Conservation (phyloP, 495 filamentous ascomycete species). For the Penicillium ucsense region DNA sequence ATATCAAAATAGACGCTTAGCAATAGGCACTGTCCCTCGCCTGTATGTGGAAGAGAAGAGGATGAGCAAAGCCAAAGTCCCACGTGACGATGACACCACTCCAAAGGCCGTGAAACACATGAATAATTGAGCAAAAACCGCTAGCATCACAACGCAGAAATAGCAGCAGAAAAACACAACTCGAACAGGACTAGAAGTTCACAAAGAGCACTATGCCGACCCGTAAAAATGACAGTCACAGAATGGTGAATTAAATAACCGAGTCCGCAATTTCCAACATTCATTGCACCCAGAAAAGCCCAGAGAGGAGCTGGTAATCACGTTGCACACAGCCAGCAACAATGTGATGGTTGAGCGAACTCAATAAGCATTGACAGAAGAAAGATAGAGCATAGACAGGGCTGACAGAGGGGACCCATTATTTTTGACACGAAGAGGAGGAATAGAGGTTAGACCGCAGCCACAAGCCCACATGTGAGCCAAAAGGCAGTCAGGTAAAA, state of each 20-base stretch:
- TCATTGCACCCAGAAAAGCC: constrained; percentile 1
- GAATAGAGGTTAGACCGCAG: background rate
- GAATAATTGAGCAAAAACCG: constrained; percentile 2
- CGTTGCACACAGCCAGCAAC: constrained; percentile 2
- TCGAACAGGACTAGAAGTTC: constrained; percentile 7
- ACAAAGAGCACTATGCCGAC: constrained; percentile 20
- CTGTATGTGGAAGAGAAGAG: no score
- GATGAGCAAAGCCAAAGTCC: no score
- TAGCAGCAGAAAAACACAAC: constrained; percentile 10
- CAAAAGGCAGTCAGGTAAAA: no score
- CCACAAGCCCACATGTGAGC: no score
- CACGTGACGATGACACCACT: no score
- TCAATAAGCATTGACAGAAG: constrained; percentile 17
- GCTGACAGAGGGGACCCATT: constrained; percentile 16
- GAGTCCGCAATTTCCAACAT: constrained; percentile 6
- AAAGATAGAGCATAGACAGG: constrained; percentile 16
- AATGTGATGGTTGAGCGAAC: constrained; percentile 1
- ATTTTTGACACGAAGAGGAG: constrained; percentile 20
- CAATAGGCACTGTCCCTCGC: constrained; percentile 12
- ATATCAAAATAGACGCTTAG: constrained; percentile 6
- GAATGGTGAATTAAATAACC: constrained; percentile 5
- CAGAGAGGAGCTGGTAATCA: background rate
- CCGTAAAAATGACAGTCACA: background rate
- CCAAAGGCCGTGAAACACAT: constrained; percentile 2
- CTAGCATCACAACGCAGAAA: constrained; percentile 13